Base-by-base conservation (phyloP, 108 stramenopile genomes). In the Nitzschia sp. region DNA sequence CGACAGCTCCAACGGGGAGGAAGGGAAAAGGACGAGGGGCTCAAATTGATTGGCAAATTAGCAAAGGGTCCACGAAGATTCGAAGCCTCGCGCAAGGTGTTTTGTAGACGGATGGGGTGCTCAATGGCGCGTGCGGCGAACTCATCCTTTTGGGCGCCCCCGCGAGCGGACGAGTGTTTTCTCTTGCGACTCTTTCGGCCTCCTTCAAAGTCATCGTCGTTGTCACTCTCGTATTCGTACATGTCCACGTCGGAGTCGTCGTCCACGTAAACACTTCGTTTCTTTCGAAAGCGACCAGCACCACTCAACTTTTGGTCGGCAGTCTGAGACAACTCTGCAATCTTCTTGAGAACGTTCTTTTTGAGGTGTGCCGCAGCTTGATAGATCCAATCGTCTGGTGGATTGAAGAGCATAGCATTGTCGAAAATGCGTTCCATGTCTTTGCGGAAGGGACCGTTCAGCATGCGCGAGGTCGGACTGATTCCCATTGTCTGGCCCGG, bases 331-430 rank as follows among this genome's bases (percentile, higher is more conserved):
- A 63, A 59, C 45, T 73, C 67, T 11, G 91, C 83, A 46, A 91
- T 77, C 70, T 91, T 90, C 52, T 80, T 80, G 29, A 71, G 32
- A 9, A 64, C 70, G 67, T 52, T 72, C 47, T 81, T 89, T 72
- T 88, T 92, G 53, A 90, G 34, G 28, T 66, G 27, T 11, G 44
- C 35, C 0, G 91, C 88, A 27, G 79, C 82, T 16, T 72, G 53
- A 25, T 83, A 78, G 47, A 95, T 88, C 86, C 87, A 92, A 62
- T 85, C 85, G 27, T 83, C 75, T 0, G 75, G 76, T 19, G 82
- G 80, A 66, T 95, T 95, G 80, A 88, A 95, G 1, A 71, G 36
- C 58, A 89, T 85, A 16, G 91, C 91, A 71, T 95, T 95, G 74
- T 92, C 88, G 73, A 95, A 95, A 21, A 92, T 90, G 0, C 78